phyloP scores from a whole-genome alignment of 1,284 basidiomycete genomes.

The Lignosus rhinocerotis region DNA sequence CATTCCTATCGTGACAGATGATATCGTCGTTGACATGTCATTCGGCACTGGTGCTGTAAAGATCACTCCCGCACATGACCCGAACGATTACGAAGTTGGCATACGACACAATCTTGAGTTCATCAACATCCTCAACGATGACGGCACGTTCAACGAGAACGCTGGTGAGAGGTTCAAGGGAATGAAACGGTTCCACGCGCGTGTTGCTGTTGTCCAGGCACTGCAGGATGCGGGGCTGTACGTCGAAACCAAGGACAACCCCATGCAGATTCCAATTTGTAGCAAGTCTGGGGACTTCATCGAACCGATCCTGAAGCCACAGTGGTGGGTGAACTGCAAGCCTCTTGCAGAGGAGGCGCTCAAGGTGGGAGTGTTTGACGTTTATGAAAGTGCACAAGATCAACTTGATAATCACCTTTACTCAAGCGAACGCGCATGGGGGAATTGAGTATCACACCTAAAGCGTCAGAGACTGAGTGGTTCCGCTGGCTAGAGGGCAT shows the following conservation, averaged over 20 bases:
- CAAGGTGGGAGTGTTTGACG: conserved; percentile 48
- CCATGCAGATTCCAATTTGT: conserved; percentile 94
- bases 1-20: conserved; percentile 89
- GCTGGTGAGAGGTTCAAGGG: conserved; percentile 86
- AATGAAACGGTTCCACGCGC: conserved; percentile 95
- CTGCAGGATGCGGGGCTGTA: conserved; percentile 88
- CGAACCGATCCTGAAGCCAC: conserved; percentile 95
- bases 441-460: conserved; percentile 83
- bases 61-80: conserved; percentile 99
- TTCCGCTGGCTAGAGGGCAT: conserved; percentile 95
- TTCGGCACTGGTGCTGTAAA: conserved; percentile 99
- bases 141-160: conserved; percentile 94
- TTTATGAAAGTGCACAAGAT: background rate
- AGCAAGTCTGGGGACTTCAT: conserved; percentile 97
- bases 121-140: conserved; percentile 96
- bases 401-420: background rate
- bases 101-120: conserved; percentile 88
- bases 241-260: conserved; percentile 92
- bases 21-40: conserved; percentile 83
- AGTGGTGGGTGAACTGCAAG: conserved; percentile 99
- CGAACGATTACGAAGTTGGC: conserved; percentile 97
- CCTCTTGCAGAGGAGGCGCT: conserved; percentile 90
- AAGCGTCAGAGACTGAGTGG: conserved; percentile 92
- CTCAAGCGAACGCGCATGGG: conserved; percentile 81
- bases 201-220: conserved; percentile 82